Evolutionary conservation across 805 yeast genomes (phyloP), one percentile per base, ranked within the genome.

Genomic region (Wickerhamomyces chambardii): DNA sequence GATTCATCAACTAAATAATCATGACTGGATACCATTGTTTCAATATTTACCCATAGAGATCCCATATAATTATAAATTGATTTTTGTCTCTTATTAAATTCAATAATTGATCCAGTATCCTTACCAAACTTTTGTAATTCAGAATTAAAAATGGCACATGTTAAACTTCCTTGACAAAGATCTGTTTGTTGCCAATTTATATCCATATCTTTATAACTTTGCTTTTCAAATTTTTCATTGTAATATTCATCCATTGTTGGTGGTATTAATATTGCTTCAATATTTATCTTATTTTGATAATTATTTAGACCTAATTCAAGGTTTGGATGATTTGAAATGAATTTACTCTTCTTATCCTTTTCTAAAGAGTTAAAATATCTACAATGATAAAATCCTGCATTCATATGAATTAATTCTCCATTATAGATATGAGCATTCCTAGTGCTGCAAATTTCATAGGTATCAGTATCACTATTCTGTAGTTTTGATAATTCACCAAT

Each of bases 381-480:
- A 51, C 83, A 75, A 32, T 54, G 63, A 34, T 61, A 49, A 47
- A 73, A 70, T 0, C 81, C 81, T 1, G 79, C 72, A 43, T 75
- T 75, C 40, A 75, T 63, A 81, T 81, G 75, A 2, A 73, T 45
- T 22, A 75, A 45, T 3, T 66, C 55, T 29, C 57, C 60, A 4
- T 35, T 34, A 29, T 56, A 53, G 10, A 75, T 51, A 48, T 75
- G 82, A 2, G 71, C 78, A 1, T 81, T 81, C 44, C 74, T 80
- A 25, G 70, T 69, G 1, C 78, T 64, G 46, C 81, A 75, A 15
- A 73, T 45, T 46, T 72, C 75, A 3, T 16, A 8, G 6, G 9
- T 12, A 24, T 21, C 21, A 2, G 15, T 15, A 21, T 21, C 17
- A 9, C 11, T 3, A 21, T 8, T 38, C 15, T n/a, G n/a, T n/a